phyloP scores from a whole-genome alignment of 1,284 basidiomycete species.

The Trichosporon faecale region DNA sequence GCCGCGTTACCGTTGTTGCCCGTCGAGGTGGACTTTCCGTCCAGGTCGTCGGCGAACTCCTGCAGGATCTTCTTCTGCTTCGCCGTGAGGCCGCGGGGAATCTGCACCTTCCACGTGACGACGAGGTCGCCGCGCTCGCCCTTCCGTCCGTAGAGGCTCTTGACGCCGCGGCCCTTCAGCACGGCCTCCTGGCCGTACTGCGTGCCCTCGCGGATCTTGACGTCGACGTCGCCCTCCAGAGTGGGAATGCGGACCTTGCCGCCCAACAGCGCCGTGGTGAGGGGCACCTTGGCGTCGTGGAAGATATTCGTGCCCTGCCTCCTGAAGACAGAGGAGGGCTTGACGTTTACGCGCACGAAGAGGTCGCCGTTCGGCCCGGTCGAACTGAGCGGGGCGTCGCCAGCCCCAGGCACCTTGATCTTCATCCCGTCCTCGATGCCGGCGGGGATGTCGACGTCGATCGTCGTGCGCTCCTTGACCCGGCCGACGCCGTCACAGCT shows the following conservation, averaged over 20 bases:
- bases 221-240: slow-evolving; percentile 91
- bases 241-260: slow-evolving; percentile 91
- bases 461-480: slow-evolving; percentile 72
- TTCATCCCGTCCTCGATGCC: slow-evolving; percentile 98
- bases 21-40: slow-evolving; percentile 56
- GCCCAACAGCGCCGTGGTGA: slow-evolving; percentile 87
- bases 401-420: slow-evolving; percentile 75
- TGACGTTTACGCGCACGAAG: slow-evolving; percentile 80
- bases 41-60: slow-evolving; percentile 87
- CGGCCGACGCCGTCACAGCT: slow-evolving; percentile 84
- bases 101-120: slow-evolving; percentile 80
- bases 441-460: slow-evolving; percentile 81
- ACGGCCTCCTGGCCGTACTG: slow-evolving; percentile 98
- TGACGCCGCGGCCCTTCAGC: slow-evolving; percentile 81
- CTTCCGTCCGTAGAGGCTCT: slow-evolving; percentile 64
- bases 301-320: slow-evolving; percentile 91
- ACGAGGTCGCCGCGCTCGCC: slow-evolving; percentile 72
- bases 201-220: slow-evolving; percentile 87
- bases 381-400: slow-evolving; percentile 79
- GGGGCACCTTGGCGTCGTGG: slow-evolving; percentile 84
- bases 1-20: background rate
- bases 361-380: slow-evolving; percentile 79
- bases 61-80: slow-evolving; percentile 84
- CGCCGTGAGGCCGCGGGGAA: slow-evolving; percentile 81
- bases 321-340: slow-evolving; percentile 77